Evolutionary conservation across 768 basidiomycete species (phyloP).

Genomic region (Amanita brunnescens): DNA sequence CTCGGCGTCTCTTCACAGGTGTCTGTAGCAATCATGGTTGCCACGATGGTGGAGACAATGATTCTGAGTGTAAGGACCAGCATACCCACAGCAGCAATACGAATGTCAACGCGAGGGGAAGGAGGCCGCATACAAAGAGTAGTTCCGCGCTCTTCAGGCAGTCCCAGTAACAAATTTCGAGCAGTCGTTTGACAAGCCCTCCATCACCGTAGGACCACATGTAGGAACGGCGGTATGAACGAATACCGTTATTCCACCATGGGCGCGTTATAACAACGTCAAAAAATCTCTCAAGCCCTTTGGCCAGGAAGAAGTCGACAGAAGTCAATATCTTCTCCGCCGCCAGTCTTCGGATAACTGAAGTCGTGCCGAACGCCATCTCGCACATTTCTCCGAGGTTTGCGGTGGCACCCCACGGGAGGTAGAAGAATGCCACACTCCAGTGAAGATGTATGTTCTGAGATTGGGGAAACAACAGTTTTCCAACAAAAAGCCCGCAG

Average conservation of each 20-base stretch:
- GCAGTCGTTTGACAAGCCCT: conserved; percentile 35
- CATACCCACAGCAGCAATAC: conserved; percentile 7
- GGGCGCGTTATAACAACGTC: conserved; percentile 44
- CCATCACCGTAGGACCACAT: conserved; percentile 53
- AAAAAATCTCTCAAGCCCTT: conserved; percentile 25
- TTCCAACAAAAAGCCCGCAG: conserved; percentile 52
- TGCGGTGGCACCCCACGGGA: conserved; percentile 59
- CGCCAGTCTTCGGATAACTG: conserved; percentile 52
- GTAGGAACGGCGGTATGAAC: conserved; percentile 43
- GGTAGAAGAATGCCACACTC: conserved; percentile 52
- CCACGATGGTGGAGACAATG: conserved; percentile 21
- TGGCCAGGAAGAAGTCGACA: conserved; percentile 30
- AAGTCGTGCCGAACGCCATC: conserved; percentile 39
- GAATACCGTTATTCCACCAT: conserved; percentile 24
- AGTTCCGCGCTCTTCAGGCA: conserved; percentile 44
- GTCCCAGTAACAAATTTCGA: conserved; percentile 33
- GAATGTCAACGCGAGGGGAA: conserved; percentile 11
- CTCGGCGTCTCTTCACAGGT: conserved; percentile 33
- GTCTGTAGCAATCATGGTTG: conserved; percentile 43
- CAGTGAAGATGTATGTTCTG: too few relatives aligned
- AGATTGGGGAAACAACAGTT: conserved; percentile 38
- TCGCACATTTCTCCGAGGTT: conserved; percentile 38
- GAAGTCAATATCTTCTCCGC: conserved; percentile 57
- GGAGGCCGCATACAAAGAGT: conserved; percentile 19
- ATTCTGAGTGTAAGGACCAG: conserved; percentile 13